phyloP scores from a whole-genome alignment of 768 basidiomycete genomes.

The Amanita brunnescens region DNA sequence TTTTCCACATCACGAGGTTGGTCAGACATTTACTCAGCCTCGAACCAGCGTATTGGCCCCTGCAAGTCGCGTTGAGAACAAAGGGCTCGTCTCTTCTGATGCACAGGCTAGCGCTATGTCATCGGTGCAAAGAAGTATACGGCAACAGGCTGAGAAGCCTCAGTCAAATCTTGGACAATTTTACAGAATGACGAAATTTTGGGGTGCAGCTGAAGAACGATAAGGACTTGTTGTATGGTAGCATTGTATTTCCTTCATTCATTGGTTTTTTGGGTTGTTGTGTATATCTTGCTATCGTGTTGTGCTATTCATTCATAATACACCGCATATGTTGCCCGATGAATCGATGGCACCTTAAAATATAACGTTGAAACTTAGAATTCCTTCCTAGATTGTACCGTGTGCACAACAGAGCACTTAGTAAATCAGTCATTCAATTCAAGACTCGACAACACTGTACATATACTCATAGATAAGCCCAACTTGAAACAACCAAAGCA shows the following conservation, averaged over 20 bases:
- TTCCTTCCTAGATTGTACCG: no score
- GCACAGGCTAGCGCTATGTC: background rate
- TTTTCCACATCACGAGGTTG: slow-evolving; percentile 86
- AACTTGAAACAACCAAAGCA: background rate
- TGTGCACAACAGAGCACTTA: no score
- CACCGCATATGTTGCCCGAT: no score
- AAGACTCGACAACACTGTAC: background rate
- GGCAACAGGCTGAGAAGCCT: slow-evolving; percentile 53
- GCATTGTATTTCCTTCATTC: background rate
- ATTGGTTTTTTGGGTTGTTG: background rate
- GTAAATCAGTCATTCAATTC: no score
- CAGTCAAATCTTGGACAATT: slow-evolving; percentile 36
- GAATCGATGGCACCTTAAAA: no score
- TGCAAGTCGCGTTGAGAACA: slow-evolving; percentile 7
- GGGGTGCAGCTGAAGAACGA: slow-evolving; percentile 36
- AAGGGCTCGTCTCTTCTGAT: background rate
- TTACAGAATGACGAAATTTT: slow-evolving; percentile 30
- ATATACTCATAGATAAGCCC: slow-evolving; percentile 5
- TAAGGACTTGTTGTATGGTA: slow-evolving; percentile 10
- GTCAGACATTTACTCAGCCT: slow-evolving; percentile 70
- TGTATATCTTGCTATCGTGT: no score
- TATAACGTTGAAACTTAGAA: no score
- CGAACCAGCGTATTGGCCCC: background rate
- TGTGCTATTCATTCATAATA: no score
- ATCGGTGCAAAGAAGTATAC: slow-evolving; percentile 59